Evolutionary conservation across 2,329 filamentous ascomycete genomes (phyloP).

Genomic region (Paraphoma chrysanthemicola): DNA sequence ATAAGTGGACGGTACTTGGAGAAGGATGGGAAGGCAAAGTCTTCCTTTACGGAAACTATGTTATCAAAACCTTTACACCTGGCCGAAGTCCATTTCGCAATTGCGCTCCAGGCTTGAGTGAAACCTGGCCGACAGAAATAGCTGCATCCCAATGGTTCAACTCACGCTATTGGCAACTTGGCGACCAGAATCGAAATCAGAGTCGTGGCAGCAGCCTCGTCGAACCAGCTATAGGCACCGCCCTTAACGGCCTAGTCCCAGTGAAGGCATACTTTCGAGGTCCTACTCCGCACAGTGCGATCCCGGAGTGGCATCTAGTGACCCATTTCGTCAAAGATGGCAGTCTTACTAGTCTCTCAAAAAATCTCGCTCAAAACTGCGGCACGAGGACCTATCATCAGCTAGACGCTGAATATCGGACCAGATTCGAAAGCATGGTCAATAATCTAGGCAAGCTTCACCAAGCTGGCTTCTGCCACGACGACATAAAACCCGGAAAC

Average conservation of each 20-base stretch:
- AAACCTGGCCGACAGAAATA: slow-evolving; percentile 36
- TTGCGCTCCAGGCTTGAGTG: slow-evolving; percentile 18
- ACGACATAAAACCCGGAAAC: slow-evolving; percentile 48
- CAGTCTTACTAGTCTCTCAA: slow-evolving; percentile 16
- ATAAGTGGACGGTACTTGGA: slow-evolving; percentile 25
- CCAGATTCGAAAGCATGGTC: slow-evolving; percentile 36
- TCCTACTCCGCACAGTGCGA: slow-evolving; percentile 7
- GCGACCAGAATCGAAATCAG: neutral
- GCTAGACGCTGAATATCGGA: slow-evolving; percentile 37
- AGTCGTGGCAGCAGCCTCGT: too few relatives aligned
- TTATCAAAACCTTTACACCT: slow-evolving; percentile 36
- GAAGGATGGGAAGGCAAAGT: slow-evolving; percentile 35
- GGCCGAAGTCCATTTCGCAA: slow-evolving; percentile 34
- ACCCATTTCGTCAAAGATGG: slow-evolving; percentile 25
- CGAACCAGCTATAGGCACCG: neutral
- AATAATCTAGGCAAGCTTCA: slow-evolving; percentile 33
- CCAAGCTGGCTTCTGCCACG: slow-evolving; percentile 42
- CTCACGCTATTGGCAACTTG: neutral
- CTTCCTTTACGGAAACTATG: slow-evolving; percentile 24
- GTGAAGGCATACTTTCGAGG: slow-evolving; percentile 27
- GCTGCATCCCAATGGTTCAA: slow-evolving; percentile 32
- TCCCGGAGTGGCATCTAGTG: slow-evolving; percentile 27
- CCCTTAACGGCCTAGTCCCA: slow-evolving; percentile 19
- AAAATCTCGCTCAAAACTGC: slow-evolving; percentile 1
- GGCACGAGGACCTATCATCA: slow-evolving; percentile 7